Evolutionary conservation across 768 basidiomycete species (phyloP).

Genomic region (Pleurotus cornucopiae): DNA sequence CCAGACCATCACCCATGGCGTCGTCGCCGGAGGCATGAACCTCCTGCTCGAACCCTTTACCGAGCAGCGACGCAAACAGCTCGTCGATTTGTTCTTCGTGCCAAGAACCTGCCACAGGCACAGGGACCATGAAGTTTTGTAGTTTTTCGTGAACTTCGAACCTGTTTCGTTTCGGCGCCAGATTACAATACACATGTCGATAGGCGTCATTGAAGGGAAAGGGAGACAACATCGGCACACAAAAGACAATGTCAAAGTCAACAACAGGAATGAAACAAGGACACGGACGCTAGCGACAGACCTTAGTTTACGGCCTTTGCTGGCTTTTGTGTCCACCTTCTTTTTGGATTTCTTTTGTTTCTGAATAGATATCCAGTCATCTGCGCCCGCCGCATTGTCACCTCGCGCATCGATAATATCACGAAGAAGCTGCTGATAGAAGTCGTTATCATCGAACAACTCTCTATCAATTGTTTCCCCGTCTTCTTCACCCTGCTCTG

Average conservation of each 20-base stretch:
- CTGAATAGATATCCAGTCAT: conserved; percentile 64
- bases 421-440: conserved; percentile 87
- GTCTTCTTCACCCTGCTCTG: conserved; percentile 17
- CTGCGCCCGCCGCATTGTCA: conserved; percentile 34
- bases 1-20: too few species aligned
- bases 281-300: conserved; percentile 26
- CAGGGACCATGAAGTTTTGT: conserved; percentile 95
- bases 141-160: conserved; percentile 96
- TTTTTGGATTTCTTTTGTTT: conserved; percentile 73
- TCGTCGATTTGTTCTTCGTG: conserved; percentile 97
- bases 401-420: conserved; percentile 81
- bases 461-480: conserved; percentile 35
- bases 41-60: conserved; percentile 55
- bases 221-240: background rate
- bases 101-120: conserved; percentile 68
- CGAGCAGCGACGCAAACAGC: conserved; percentile 83
- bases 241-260: background rate
- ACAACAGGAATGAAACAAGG: background rate
- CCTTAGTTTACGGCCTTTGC: conserved; percentile 92
- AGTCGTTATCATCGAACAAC: conserved; percentile 86
- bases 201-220: background rate
- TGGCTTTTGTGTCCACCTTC: conserved; percentile 93
- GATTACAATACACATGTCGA: conserved; percentile 5
- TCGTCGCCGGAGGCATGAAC: too few species aligned
- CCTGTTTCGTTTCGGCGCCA: conserved; percentile 28